These are phyloP conservation scores for Pseudocercospora eumusae DNA, from an alignment of 2,329 filamentous ascomycete genomes.

Conservation along the genomic window DNA sequence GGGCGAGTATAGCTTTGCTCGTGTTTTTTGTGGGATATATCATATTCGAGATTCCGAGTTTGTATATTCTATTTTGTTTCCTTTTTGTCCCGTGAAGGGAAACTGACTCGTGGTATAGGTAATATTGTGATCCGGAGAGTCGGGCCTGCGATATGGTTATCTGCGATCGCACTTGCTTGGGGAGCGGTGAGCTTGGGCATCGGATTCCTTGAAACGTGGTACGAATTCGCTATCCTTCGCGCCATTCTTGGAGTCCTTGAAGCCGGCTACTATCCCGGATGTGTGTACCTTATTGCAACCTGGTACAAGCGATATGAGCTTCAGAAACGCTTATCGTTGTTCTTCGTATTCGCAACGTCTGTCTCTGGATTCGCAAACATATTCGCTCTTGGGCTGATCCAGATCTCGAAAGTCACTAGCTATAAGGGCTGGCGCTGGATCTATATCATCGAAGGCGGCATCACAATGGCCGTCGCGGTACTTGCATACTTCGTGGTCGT, in stretches of 20 bases:
- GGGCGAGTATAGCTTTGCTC: constrained; percentile 14
- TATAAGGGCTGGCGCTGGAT: constrained; percentile 38
- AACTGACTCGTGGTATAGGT: constrained; percentile 15
- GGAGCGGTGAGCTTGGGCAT: constrained; percentile 13
- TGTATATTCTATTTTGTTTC: no score
- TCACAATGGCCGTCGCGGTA: constrained; percentile 63
- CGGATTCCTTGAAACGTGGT: constrained; percentile 12
- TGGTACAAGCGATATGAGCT: constrained; percentile 25
- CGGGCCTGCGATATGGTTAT: constrained; percentile 33
- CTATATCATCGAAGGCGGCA: constrained; percentile 69
- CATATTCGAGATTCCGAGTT: constrained; percentile 14
- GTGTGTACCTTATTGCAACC: constrained; percentile 21
- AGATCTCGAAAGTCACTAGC: constrained; percentile 9
- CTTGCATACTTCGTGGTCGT: constrained; percentile 62
- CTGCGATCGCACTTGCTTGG: constrained; percentile 9
- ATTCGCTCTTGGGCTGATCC: constrained; percentile 17
- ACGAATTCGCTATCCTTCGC: constrained; percentile 9
- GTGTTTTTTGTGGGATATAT: constrained; percentile 17
- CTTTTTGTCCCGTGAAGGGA: no score
- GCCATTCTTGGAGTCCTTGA: constrained; percentile 15
- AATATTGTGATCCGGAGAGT: constrained; percentile 43
- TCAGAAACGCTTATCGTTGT: constrained; percentile 21
- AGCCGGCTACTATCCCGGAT: constrained; percentile 31
- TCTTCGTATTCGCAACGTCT: constrained; percentile 15
- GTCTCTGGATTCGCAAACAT: constrained; percentile 23